Conservation (phyloP, 441 rosid genomes). For the Populus tomentosa region DNA sequence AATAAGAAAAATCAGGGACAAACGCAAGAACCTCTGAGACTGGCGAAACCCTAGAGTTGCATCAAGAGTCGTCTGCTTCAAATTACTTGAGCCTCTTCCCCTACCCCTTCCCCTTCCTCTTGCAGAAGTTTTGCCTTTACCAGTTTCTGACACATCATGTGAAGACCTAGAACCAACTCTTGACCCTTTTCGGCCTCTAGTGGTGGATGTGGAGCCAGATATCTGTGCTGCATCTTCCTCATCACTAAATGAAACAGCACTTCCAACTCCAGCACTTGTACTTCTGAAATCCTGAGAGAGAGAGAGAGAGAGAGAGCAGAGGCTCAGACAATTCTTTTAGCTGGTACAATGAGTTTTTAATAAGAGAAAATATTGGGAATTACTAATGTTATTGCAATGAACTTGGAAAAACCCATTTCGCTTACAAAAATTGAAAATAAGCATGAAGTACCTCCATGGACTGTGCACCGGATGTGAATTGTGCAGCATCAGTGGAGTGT, state of each 20-base stretch:
- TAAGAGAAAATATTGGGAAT: constrained; percentile 13
- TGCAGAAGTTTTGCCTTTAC: constrained; percentile 60
- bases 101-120: constrained; percentile 96
- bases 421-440: constrained; percentile 5
- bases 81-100: constrained; percentile 56
- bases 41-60: constrained; percentile 61
- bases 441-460: constrained; percentile 51
- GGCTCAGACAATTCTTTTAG: constrained; percentile 12
- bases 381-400: background rate
- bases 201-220: constrained; percentile 40
- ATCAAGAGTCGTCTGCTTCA: constrained; percentile 94
- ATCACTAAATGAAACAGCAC: constrained; percentile 77
- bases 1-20: background rate
- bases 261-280: constrained; percentile 45
- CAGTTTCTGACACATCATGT: constrained; percentile 33
- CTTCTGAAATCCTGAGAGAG: constrained; percentile 49
- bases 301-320: constrained; percentile 17
- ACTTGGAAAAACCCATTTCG: background rate
- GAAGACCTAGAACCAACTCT: constrained; percentile 44
- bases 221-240: constrained; percentile 71
- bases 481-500: constrained; percentile 50
- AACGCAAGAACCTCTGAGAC: constrained; percentile 58
- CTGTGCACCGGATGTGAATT: constrained; percentile 43
- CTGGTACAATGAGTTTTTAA: background rate
- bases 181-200: constrained; percentile 62